These are phyloP conservation scores for Colletotrichum higginsianum DNA, from an alignment of 2,329 filamentous ascomycete genomes.

Conservation along the genomic window DNA sequence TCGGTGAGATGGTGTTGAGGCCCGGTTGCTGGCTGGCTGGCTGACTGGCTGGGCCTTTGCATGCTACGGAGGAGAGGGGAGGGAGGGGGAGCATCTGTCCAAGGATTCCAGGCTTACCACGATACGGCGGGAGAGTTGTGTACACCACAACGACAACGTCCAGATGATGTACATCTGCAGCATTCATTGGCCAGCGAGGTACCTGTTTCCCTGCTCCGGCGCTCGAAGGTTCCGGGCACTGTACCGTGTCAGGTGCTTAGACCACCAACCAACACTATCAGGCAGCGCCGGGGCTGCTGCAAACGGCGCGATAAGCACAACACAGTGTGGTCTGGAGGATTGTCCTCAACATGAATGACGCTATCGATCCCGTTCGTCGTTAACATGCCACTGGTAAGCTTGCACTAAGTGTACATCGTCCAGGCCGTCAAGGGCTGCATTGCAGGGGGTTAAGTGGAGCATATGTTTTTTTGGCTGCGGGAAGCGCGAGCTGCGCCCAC, in stretches of 20 bases:
- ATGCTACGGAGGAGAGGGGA: constrained; percentile 10
- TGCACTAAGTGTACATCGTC: constrained; percentile 25
- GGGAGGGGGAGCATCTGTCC: constrained; percentile 8
- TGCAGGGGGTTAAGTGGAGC: constrained; percentile 36
- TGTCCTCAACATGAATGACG: constrained; percentile 34
- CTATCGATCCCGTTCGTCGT: constrained; percentile 24
- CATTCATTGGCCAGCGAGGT: constrained; percentile 13
- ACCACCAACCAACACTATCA: constrained; percentile 13
- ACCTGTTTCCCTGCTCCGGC: constrained; percentile 19
- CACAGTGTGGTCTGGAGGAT: constrained; percentile 3
- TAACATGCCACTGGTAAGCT: constrained; percentile 8
- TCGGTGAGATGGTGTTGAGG: constrained; percentile 42
- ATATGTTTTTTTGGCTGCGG: constrained; percentile 12
- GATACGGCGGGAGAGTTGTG: constrained; percentile 11
- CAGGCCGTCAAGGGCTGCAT: constrained; percentile 28
- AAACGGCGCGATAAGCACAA: constrained; percentile 35
- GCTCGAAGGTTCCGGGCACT: constrained; percentile 27
- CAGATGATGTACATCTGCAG: constrained; percentile 32
- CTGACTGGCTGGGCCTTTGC: constrained; percentile 38
- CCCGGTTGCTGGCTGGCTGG: constrained; percentile 25
- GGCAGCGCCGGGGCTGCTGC: constrained; percentile 16
- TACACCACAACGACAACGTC: background rate
- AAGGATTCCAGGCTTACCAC: constrained; percentile 27
- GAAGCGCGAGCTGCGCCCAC: constrained; percentile 33
- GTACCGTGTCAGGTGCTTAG: constrained; percentile 39